Conservation (phyloP, 345 rosid species). For the Ceriops zippeliana region DNA sequence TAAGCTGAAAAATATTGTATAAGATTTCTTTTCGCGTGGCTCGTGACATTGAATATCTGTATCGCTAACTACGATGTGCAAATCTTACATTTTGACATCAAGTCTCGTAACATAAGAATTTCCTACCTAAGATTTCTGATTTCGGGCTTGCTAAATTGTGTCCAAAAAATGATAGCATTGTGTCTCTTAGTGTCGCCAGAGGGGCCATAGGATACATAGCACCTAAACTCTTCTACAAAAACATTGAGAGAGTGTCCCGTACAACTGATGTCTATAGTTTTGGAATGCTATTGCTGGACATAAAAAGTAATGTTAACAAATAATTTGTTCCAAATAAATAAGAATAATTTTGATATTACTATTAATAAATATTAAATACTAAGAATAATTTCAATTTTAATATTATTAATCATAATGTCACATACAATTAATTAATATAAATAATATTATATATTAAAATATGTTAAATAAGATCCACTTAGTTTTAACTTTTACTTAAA, state of each 20-base stretch:
- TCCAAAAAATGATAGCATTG: background rate
- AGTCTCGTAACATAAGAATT: constrained; percentile 10
- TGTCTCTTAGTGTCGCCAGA: background rate
- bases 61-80: constrained; percentile 2
- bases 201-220: constrained; percentile 11
- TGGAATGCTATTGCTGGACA: constrained; percentile 4
- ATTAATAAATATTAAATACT: no score
- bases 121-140: background rate
- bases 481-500: no score
- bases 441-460: no score
- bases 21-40: constrained; percentile 10
- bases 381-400: no score
- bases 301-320: background rate
- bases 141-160: constrained; percentile 6
- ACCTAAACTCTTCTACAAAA: constrained; percentile 4
- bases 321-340: no score
- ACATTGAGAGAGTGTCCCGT: background rate
- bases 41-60: constrained; percentile 5
- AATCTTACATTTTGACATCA: constrained; percentile 12
- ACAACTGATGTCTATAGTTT: constrained; percentile 7
- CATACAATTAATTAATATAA: no score
- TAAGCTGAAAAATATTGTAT: background rate
- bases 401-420: no score
- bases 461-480: no score
- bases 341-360: no score